phyloP scores from a whole-genome alignment of 495 filamentous ascomycete genomes.

The Trichodelitschia bisporula region DNA sequence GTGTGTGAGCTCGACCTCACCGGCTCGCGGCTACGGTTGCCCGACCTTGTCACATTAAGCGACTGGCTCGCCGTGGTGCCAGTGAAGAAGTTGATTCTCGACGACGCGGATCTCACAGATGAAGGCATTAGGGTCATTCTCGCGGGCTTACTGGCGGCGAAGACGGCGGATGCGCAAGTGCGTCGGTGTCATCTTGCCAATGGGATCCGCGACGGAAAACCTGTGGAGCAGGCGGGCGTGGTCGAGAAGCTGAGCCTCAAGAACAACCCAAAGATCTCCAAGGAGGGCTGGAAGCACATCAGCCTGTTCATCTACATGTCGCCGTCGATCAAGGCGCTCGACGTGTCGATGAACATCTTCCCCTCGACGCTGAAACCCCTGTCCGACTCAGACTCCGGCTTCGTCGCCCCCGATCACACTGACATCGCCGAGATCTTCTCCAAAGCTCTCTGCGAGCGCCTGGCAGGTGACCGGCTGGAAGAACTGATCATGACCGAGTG shows the following conservation, averaged over 20 bases:
- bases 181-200: slow-evolving; percentile 14
- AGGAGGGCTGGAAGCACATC: slow-evolving; percentile 80
- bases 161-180: slow-evolving; percentile 22
- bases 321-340: slow-evolving; percentile 60
- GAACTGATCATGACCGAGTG: slow-evolving; percentile 68
- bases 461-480: slow-evolving; percentile 52
- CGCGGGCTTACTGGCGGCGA: slow-evolving; percentile 64
- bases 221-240: slow-evolving; percentile 32
- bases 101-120: slow-evolving; percentile 67
- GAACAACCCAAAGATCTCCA: slow-evolving; percentile 59
- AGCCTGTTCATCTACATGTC: slow-evolving; percentile 77
- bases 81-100: slow-evolving; percentile 58
- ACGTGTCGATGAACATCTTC: slow-evolving; percentile 68
- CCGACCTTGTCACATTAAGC: slow-evolving; percentile 64
- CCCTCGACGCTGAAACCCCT: slow-evolving; percentile 19
- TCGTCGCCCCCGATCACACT: background rate
- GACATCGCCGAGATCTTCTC: slow-evolving; percentile 27
- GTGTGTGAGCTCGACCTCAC: slow-evolving; percentile 64
- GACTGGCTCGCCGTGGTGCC: slow-evolving; percentile 91
- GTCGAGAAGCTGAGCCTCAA: slow-evolving; percentile 80
- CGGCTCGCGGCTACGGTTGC: slow-evolving; percentile 55
- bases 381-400: background rate
- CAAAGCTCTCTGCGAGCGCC: slow-evolving; percentile 48
- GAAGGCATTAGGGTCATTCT: slow-evolving; percentile 69
- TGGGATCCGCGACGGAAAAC: slow-evolving; percentile 21